Base-by-base conservation (phyloP, 495 filamentous ascomycete species). In the Rostrohypoxylon terebratum region DNA sequence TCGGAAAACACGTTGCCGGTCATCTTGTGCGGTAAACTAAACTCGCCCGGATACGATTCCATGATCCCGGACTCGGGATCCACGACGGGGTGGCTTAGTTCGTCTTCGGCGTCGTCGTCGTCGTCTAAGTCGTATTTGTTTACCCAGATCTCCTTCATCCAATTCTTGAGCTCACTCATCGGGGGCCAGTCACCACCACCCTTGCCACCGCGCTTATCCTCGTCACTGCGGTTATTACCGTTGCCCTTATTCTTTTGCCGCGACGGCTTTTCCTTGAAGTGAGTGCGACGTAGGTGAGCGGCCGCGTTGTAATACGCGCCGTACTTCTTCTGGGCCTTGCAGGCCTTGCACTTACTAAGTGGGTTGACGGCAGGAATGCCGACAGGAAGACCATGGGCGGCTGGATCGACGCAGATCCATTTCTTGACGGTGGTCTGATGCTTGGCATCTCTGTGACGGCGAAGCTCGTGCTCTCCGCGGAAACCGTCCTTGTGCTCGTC, bases 251-350 rank as follows among this genome's bases (percentile, higher is more conserved):
- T 77, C 47, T 81, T 77, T 66, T 83, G 85, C 4, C 82, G 80
- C 21, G 78, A 80, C 5, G 79, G 77, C 75, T 82, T 83, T 67
- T 81, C 72, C 50, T 80, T 83, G 84, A 98, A 99, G 77, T 99
- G 96, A 14, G 92, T 92, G 18, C 96, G 89, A 18, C 94, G 88
- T 13, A 99, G 86, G 77, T 98, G 96, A 0, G 94, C 95, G 1
- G 94, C 93, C 1, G 95, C 95, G 72, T 99, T 99, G 77, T 99
- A 98, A 79, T 99, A 97, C 21, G 92, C 93, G 3, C 91, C 91
- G 74, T 99, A 99, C 62, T 84, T 85, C 82, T 97, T 98, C 54
- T 85, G 81, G 23, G 86, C 87, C 9, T 86, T 86, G 69, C 96
- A 99, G 42, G 92, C 88, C 78, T 97, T 97, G 86, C 96, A 99